phyloP scores from a whole-genome alignment of 108 stramenopile species.

The Seminavis robusta region DNA sequence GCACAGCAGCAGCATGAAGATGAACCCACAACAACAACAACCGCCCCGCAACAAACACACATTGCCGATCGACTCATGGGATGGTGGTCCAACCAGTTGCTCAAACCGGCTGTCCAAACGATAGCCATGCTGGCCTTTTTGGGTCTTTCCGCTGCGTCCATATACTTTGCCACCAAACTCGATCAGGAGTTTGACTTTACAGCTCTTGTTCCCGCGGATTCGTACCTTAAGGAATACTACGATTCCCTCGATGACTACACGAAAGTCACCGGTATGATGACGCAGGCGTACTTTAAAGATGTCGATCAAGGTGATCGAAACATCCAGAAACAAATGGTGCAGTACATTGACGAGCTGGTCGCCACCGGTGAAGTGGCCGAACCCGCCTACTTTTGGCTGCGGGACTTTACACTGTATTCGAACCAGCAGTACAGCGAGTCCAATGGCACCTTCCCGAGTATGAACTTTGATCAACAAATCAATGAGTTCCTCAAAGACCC shows the following conservation, averaged over 20 bases:
- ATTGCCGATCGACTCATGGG: too few relatives aligned
- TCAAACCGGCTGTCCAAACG: background rate
- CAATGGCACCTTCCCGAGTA: background rate
- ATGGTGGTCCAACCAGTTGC: background rate
- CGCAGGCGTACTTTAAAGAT: background rate
- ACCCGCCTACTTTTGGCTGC: slow-evolving; percentile 24
- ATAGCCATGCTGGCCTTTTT: background rate
- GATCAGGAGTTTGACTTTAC: background rate
- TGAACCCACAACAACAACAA: too few relatives aligned
- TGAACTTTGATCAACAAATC: slow-evolving; percentile 11
- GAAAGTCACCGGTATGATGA: background rate
- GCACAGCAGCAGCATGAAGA: too few relatives aligned
- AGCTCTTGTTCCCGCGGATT: background rate
- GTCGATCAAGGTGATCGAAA: background rate
- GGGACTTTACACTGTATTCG: too few relatives aligned
- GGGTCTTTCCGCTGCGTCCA: background rate
- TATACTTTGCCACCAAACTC: background rate
- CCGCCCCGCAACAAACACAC: too few relatives aligned
- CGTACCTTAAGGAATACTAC: background rate
- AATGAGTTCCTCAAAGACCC: slow-evolving; percentile 6
- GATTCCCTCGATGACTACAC: too few relatives aligned
- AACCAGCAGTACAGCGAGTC: background rate
- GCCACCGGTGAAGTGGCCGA: too few relatives aligned
- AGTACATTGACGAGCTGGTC: background rate
- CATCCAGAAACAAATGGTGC: background rate